Base-by-base conservation (phyloP, 345 rosid species). In the Citrus maxima region DNA sequence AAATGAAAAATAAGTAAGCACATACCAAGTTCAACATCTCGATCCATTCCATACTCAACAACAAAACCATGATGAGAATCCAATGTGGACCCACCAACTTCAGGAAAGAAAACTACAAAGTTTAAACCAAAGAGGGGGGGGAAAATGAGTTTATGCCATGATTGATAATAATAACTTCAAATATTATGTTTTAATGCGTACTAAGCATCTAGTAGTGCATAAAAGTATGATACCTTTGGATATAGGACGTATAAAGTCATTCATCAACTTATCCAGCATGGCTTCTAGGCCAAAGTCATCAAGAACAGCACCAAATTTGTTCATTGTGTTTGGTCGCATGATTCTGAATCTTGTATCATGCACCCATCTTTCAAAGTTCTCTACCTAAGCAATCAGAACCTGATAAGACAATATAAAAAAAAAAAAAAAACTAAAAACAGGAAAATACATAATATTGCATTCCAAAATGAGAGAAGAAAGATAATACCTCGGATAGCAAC, bases 1-100 rank as follows among this genome's bases (percentile, higher is more conserved):
- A 70, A 58, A 28, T 8, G n/a, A 46, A 61, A 37, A 73, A 40
- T 58, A 40, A 74, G 40, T 46, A 61, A 83, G 79, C 78, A 83
- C 90, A 58, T 87, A 96, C 98, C 99, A 71, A 97, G 93, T 77
- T 97, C 98, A 78, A 88, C 84, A 81, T 94, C 99, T 85, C 94
- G 88, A 67, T 93, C 90, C 59, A 86, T 83, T 55, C 98, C 99
- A 89, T 97, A 93, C 81, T 97, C 97, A 78, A 97, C 99, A 82
- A 97, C 86, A 80, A 89, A 96, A 75, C 99, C 98, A 85, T 97
- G 99, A 86, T 97, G 98, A 84, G 95, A 97, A 88, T 97, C 98
- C 84, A 97, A 80, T 13, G 93, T 82, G 68, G 91, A 81, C 51
- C 98, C 97, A 77, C 95, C 92, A 79, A 94, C 92, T 51, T 97